A percentile compares a stretch with the other conserved stretches of the same genome.
phyloP scores from a whole-genome alignment of 192 early-diverging fungal genomes.

The Haplosporangium gracile region DNA sequence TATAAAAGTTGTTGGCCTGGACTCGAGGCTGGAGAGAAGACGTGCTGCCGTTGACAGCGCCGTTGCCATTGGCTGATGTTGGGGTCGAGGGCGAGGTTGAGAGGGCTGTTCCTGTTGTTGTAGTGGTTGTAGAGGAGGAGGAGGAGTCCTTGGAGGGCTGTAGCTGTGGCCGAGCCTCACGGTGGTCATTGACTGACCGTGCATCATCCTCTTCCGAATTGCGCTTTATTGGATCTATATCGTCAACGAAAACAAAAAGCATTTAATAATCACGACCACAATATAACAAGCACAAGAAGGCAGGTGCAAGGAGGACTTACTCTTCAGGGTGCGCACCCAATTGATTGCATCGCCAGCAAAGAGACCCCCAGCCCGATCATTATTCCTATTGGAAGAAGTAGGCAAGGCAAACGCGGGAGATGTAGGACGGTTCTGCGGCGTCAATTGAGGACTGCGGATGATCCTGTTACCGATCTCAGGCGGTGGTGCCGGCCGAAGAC shows the following conservation, averaged over 20 bases:
- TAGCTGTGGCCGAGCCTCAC: slow-evolving; percentile 12
- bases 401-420: slow-evolving; percentile 21
- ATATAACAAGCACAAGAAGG: neutral
- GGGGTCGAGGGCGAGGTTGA: slow-evolving; percentile 22
- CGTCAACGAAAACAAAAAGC: neutral
- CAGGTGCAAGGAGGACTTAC: slow-evolving; percentile 17
- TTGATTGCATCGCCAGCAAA: slow-evolving; percentile 13
- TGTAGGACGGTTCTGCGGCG: slow-evolving; percentile 1
- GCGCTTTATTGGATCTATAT: neutral
- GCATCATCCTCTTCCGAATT: slow-evolving; percentile 6
- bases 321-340: slow-evolving; percentile 22
- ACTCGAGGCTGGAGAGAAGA: slow-evolving; percentile 23
- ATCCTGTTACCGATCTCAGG: slow-evolving; percentile 4
- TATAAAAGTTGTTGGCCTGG: slow-evolving; percentile 42
- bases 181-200: neutral
- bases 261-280: neutral
- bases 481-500: slow-evolving; percentile 23
- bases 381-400: neutral
- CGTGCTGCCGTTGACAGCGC: too few species aligned
- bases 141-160: slow-evolving; percentile 35
- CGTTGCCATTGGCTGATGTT: neutral
- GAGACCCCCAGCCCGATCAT: neutral
- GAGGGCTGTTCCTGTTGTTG: slow-evolving; percentile 15
- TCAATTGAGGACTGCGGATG: slow-evolving; percentile 28
- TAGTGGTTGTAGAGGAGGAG: slow-evolving; percentile 7